These are phyloP conservation scores for Colletotrichum orbiculare DNA, from an alignment of 2,329 filamentous ascomycete genomes.

Conservation along the genomic window DNA sequence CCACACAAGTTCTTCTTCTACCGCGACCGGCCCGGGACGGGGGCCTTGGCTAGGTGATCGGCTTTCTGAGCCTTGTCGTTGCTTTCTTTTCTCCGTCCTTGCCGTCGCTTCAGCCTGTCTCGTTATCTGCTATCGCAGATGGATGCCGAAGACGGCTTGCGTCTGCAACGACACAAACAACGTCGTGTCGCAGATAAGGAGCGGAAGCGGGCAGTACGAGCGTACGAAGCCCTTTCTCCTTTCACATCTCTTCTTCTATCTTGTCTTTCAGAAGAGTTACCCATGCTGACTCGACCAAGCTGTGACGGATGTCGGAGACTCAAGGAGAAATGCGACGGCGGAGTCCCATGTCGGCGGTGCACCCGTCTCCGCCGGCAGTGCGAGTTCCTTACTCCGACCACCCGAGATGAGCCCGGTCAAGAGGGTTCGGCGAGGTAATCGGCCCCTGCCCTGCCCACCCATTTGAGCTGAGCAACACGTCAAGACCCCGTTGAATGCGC, in stretches of 20 bases:
- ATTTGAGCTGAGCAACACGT: background rate
- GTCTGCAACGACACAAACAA: slow-evolving; percentile 38
- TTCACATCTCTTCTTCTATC: background rate
- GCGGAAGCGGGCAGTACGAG: slow-evolving; percentile 43
- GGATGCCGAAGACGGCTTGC: slow-evolving; percentile 34
- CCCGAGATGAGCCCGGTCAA: slow-evolving; percentile 41
- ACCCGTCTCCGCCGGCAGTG: slow-evolving; percentile 62
- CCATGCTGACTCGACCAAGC: slow-evolving; percentile 47
- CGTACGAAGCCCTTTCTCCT: slow-evolving; percentile 35
- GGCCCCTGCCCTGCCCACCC: background rate
- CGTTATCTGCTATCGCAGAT: slow-evolving; percentile 23
- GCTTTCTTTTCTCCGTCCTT: slow-evolving; percentile 10
- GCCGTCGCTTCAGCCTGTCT: slow-evolving; percentile 1
- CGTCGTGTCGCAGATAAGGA: slow-evolving; percentile 42
- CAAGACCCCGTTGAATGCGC: slow-evolving; percentile 13
- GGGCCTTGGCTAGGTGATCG: slow-evolving; percentile 24
- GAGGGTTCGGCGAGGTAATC: slow-evolving; percentile 26
- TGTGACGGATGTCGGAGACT: slow-evolving; percentile 65
- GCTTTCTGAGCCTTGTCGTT: slow-evolving; percentile 15
- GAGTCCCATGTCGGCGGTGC: slow-evolving; percentile 64
- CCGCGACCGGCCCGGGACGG: slow-evolving; percentile 31
- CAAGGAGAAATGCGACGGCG: slow-evolving; percentile 68
- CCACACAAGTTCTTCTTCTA: background rate
- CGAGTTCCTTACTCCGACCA: slow-evolving; percentile 54
- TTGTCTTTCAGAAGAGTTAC: background rate